A percentile compares a stretch with the other conserved stretches of the same genome.
These are phyloP conservation scores for Cladosporium sp. DNA, from an alignment of 2,329 filamentous ascomycete species.

Conservation along the genomic window DNA sequence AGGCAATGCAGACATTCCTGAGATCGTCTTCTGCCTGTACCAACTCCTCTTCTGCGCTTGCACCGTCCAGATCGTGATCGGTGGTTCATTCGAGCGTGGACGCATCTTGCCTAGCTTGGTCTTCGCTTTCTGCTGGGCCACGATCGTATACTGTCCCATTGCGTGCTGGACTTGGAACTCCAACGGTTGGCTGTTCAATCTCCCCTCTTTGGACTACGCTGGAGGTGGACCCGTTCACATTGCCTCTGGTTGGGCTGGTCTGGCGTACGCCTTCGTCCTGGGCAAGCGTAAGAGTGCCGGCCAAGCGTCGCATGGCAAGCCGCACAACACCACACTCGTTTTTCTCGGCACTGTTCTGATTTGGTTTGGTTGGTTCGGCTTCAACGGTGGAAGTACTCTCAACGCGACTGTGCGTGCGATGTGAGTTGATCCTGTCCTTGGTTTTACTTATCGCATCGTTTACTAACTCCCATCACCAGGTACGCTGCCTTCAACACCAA, in stretches of 20 bases:
- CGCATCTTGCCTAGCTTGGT: slow-evolving; percentile 61
- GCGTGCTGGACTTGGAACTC: slow-evolving; percentile 66
- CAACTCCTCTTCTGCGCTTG: slow-evolving; percentile 60
- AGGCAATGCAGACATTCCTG: slow-evolving; percentile 54
- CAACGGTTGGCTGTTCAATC: slow-evolving; percentile 61
- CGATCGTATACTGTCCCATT: slow-evolving; percentile 60
- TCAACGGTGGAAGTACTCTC: slow-evolving; percentile 54
- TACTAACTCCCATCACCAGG: background rate
- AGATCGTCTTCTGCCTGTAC: slow-evolving; percentile 64
- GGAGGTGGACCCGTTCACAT: slow-evolving; percentile 63
- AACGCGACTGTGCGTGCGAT: slow-evolving; percentile 52
- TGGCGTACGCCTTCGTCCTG: slow-evolving; percentile 61
- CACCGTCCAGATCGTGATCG: slow-evolving; percentile 62
- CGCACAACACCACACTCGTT: slow-evolving; percentile 61
- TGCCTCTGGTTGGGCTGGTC: slow-evolving; percentile 57
- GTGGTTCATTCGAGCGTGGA: slow-evolving; percentile 61
- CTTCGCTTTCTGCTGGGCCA: slow-evolving; percentile 61
- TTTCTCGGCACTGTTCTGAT: slow-evolving; percentile 62
- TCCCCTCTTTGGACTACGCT: slow-evolving; percentile 58
- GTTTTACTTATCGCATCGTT: background rate
- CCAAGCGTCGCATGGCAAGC: slow-evolving; percentile 49
- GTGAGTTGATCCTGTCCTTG: slow-evolving; percentile 14
- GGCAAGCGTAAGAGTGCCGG: slow-evolving; percentile 53
- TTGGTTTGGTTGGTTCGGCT: slow-evolving; percentile 62
- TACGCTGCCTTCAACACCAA: slow-evolving; percentile 57